Conservation (phyloP, 225 moss, liverwort and hornwort genomes). For the Sphagnum contortum region DNA sequence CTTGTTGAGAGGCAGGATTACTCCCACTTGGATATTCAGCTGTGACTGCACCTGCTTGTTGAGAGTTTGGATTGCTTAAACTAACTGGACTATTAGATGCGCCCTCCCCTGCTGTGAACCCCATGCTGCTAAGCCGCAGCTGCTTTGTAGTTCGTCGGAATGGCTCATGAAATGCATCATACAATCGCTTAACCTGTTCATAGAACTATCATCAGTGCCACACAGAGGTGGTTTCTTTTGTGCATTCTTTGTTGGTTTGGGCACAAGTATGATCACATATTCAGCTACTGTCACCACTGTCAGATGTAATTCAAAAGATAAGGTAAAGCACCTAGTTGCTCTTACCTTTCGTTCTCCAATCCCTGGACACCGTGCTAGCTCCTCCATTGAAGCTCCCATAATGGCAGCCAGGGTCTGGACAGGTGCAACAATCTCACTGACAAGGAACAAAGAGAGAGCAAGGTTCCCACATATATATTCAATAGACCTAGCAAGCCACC, state of each 20-base stretch:
- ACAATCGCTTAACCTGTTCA: conserved; percentile 77
- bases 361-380: conserved; percentile 85
- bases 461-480: not conserved
- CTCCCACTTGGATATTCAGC: not conserved
- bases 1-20: not conserved
- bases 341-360: conserved; percentile 94
- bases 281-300: too few relatives aligned
- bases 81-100: conserved; percentile 7
- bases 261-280: too few relatives aligned
- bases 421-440: not conserved
- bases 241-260: not conserved
- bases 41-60: conserved; percentile 1
- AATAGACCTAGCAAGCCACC: not conserved
- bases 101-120: conserved; percentile 15
- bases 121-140: conserved; percentile 30
- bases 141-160: conserved; percentile 79
- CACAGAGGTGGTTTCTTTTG: not conserved
- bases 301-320: too few relatives aligned
- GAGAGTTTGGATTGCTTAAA: conserved; percentile 13
- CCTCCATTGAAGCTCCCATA: conserved; percentile 86
- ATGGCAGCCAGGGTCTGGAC: conserved; percentile 74
- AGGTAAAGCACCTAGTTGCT: too few relatives aligned
- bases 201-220: not conserved
- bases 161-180: conserved; percentile 95
- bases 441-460: not conserved